Conservation (phyloP, 352 stramenopile genomes). For the Globisporangium cystogenes region DNA sequence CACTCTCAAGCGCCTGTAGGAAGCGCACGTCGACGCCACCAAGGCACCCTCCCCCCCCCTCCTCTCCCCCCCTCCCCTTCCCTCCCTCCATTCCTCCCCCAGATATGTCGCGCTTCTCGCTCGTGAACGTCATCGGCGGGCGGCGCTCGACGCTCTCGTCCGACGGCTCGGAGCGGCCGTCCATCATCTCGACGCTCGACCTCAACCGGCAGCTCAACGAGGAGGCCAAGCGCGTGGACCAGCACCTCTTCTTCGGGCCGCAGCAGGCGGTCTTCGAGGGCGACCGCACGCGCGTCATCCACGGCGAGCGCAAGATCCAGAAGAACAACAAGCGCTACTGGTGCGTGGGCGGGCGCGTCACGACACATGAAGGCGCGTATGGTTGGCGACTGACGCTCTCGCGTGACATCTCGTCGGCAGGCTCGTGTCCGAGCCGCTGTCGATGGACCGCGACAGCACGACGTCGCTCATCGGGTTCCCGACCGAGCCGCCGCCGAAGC, state of each 20-base stretch:
- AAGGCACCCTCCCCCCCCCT: too few species aligned
- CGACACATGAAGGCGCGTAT: too few species aligned
- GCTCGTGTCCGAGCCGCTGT: conserved; percentile 82
- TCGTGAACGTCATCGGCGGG: conserved; percentile 56
- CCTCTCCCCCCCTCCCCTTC: neutral
- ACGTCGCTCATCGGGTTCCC: conserved; percentile 67
- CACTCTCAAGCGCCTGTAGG: too few species aligned
- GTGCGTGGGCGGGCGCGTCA: conserved; percentile 12
- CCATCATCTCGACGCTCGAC: conserved; percentile 51
- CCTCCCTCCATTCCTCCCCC: neutral
- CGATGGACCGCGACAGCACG: conserved; percentile 73
- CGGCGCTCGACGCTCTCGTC: conserved; percentile 42
- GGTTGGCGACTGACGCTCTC: too few species aligned
- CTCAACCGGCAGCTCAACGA: conserved; percentile 72
- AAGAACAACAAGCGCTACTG: conserved; percentile 81
- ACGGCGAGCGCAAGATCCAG: conserved; percentile 82
- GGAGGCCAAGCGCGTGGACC: conserved; percentile 53
- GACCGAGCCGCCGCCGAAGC: conserved; percentile 29
- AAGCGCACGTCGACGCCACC: too few species aligned
- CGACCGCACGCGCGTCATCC: conserved; percentile 78
- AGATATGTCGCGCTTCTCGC: conserved; percentile 76
- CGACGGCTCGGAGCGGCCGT: conserved; percentile 58
- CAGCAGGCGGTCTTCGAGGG: conserved; percentile 67
- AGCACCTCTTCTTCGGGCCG: conserved; percentile 81
- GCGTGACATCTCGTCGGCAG: conserved; percentile 13